Evolutionary conservation across 345 rosid species (phyloP).

Genomic region (Salix arbutifolia): DNA sequence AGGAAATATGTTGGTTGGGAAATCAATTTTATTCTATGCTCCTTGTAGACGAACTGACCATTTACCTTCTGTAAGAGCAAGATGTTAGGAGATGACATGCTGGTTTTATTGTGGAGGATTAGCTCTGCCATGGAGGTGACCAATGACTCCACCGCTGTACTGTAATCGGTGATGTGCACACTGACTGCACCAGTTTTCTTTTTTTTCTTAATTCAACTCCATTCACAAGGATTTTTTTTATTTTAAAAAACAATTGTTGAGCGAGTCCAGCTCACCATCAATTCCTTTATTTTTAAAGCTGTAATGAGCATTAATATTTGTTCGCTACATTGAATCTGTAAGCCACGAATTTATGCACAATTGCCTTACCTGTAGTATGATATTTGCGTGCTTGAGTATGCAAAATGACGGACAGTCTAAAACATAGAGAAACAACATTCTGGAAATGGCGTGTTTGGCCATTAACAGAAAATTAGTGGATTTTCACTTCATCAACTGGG

Average conservation of each 20-base stretch:
- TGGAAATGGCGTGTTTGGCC: not conserved
- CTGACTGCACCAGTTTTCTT: not conserved
- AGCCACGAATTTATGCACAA: not conserved
- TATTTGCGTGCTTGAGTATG: not conserved
- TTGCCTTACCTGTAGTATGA: not conserved
- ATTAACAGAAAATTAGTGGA: not conserved
- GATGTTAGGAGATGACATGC: not conserved
- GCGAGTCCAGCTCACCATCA: not conserved
- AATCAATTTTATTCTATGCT: not conserved
- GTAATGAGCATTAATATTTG: not conserved
- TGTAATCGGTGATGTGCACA: not conserved
- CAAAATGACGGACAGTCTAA: not conserved
- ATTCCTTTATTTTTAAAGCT: not conserved
- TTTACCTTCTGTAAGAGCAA: constrained; percentile 1
- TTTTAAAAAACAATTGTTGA: not conserved
- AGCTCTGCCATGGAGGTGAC: not conserved
- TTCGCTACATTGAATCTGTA: not conserved
- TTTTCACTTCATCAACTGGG: not conserved
- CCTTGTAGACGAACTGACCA: constrained; percentile 2
- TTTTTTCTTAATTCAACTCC: not conserved
- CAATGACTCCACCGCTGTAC: not conserved
- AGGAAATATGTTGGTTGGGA: constrained; percentile 11
- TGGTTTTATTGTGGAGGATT: not conserved
- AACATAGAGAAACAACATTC: not conserved
- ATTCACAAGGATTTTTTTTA: not conserved